These are phyloP conservation scores for Cladophialophora bantiana DNA, from an alignment of 2,329 filamentous ascomycete species.

Conservation along the genomic window DNA sequence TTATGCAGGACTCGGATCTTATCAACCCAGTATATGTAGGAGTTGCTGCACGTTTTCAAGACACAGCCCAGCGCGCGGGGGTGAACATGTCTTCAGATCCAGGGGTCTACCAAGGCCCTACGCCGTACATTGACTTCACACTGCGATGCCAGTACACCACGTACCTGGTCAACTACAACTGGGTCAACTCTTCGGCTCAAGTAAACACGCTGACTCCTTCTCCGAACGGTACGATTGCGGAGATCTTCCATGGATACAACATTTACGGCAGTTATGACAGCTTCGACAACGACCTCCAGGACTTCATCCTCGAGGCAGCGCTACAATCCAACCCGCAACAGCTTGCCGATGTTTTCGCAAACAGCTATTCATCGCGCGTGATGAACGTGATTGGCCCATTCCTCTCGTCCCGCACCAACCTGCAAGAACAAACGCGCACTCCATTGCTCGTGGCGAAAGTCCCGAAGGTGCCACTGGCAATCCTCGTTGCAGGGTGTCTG, in stretches of 20 bases:
- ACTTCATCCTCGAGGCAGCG: constrained; percentile 30
- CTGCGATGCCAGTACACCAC: constrained; percentile 36
- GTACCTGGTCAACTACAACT: constrained; percentile 37
- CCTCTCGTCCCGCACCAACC: constrained; percentile 30
- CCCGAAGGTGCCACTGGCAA: constrained; percentile 35
- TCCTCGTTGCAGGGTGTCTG: constrained; percentile 34
- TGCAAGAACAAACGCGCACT: constrained; percentile 34
- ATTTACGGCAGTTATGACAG: constrained; percentile 23
- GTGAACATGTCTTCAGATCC: constrained; percentile 30
- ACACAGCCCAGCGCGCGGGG: constrained; percentile 25
- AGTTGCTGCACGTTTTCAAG: constrained; percentile 31
- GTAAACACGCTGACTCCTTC: constrained; percentile 29
- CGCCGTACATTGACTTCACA: constrained; percentile 32
- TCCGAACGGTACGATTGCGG: constrained; percentile 37
- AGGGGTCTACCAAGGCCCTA: constrained; percentile 27
- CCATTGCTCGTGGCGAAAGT: constrained; percentile 38
- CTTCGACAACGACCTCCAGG: constrained; percentile 36
- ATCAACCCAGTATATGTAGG: constrained; percentile 37
- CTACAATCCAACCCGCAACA: constrained; percentile 24
- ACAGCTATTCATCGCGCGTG: constrained; percentile 32
- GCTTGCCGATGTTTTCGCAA: constrained; percentile 33
- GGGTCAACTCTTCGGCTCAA: constrained; percentile 32
- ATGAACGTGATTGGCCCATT: constrained; percentile 38
- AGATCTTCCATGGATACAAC: constrained; percentile 39
- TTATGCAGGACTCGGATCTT: constrained; percentile 33